phyloP scores from a whole-genome alignment of 163 green algal genomes.

The Volvox carteri region DNA sequence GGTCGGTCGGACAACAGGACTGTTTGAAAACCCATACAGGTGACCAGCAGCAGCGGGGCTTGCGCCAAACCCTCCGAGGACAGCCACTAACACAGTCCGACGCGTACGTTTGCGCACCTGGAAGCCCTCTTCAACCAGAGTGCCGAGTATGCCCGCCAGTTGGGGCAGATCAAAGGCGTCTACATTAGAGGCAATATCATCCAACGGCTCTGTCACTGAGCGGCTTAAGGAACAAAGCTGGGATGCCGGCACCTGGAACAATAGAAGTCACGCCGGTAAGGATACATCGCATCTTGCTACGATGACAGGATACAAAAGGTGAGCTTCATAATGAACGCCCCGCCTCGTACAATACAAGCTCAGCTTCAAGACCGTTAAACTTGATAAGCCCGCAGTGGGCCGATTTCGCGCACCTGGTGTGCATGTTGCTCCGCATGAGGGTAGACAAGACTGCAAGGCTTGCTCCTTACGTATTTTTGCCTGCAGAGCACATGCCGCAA shows the following conservation, averaged over 20 bases:
- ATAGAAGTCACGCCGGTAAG: too few relatives aligned
- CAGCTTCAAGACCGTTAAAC: too few relatives aligned
- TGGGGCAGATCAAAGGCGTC: background rate
- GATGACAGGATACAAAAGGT: too few relatives aligned
- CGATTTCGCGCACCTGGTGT: background rate
- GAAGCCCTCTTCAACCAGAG: constrained; percentile 24
- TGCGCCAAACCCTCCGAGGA: too few relatives aligned
- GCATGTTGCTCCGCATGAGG: background rate
- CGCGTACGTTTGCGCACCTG: too few relatives aligned
- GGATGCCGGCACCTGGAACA: background rate
- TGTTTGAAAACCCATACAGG: too few relatives aligned
- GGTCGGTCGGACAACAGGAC: too few relatives aligned
- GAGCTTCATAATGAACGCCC: too few relatives aligned
- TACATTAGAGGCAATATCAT: background rate
- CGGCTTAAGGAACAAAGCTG: background rate
- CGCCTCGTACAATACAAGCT: too few relatives aligned
- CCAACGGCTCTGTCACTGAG: too few relatives aligned
- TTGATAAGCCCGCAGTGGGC: background rate
- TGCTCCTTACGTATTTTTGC: background rate
- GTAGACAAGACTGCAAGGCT: background rate
- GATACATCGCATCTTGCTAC: background rate
- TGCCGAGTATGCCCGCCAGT: background rate
- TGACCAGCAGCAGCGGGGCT: too few relatives aligned
- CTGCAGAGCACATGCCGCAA: background rate
- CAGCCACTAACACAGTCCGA: too few relatives aligned